Percentiles rank a stretch among this genome's conserved stretches.
phyloP scores from a whole-genome alignment of 2,329 filamentous ascomycete species.

The Calonectria fujianensis region DNA sequence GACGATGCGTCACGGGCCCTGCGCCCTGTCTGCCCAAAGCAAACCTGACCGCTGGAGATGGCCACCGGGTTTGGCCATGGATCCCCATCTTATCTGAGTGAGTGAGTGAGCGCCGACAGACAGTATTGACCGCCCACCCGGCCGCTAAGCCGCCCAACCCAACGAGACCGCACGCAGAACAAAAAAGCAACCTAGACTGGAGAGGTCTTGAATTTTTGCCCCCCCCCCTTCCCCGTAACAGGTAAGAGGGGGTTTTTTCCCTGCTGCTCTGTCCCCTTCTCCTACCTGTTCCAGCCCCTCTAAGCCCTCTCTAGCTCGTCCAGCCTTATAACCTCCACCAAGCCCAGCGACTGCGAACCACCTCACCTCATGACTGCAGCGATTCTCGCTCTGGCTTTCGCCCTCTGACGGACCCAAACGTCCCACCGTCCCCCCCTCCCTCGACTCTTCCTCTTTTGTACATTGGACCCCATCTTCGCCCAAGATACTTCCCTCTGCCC shows the following conservation, averaged over 20 bases:
- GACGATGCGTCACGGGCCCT: not conserved
- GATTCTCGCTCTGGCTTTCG: slow-evolving; percentile 48
- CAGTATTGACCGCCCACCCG: slow-evolving; percentile 28
- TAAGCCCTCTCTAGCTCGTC: slow-evolving; percentile 26
- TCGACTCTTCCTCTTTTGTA: slow-evolving; percentile 26
- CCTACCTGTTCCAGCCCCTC: slow-evolving; percentile 22
- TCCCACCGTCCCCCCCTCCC: slow-evolving; percentile 43
- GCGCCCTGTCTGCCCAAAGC: slow-evolving; percentile 18
- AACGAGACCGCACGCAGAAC: slow-evolving; percentile 23
- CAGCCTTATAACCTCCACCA: slow-evolving; percentile 44
- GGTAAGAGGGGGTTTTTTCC: slow-evolving; percentile 23
- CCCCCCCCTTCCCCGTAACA: slow-evolving; percentile 27
- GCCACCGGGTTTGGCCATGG: not conserved
- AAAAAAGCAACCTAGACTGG: slow-evolving; percentile 18
- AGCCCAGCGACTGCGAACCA: slow-evolving; percentile 39
- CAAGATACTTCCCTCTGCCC: slow-evolving; percentile 13
- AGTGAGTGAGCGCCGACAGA: not conserved
- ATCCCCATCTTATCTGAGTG: slow-evolving; percentile 27
- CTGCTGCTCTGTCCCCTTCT: slow-evolving; percentile 17
- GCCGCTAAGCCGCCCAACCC: slow-evolving; percentile 27
- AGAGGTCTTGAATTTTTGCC: slow-evolving; percentile 11
- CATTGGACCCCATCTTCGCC: slow-evolving; percentile 4
- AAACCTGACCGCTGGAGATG: slow-evolving; percentile 24
- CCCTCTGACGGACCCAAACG: slow-evolving; percentile 55
- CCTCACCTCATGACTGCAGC: slow-evolving; percentile 53